Base-by-base conservation (phyloP, 2,329 filamentous ascomycete species). In the Tolypocladium guangdongense region DNA sequence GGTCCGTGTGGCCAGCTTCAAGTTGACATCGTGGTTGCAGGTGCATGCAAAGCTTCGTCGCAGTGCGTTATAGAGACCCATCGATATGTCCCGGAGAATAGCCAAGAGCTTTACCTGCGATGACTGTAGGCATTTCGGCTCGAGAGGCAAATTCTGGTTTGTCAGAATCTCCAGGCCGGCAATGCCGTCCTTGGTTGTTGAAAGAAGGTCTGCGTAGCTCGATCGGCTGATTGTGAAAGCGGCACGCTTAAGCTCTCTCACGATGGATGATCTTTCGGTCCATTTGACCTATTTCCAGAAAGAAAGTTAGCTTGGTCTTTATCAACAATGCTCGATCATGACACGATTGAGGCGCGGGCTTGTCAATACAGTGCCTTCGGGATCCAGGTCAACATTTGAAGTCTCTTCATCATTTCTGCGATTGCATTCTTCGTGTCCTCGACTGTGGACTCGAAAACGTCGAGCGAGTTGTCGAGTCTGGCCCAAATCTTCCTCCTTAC, bases 381-480 rank as follows among this genome's bases (percentile, higher is more conserved):
- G 38, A 22, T 4, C 11, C n/a, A 39, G 38, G 20, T 39, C n/a
- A 22, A 39, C n/a, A n/a, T n/a, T n/a, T n/a, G n/a, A n/a, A n/a
- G 38, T 12, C 38, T 33, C 1, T 49, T 2, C 47, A 52, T 57
- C 16, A 69, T 55, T 35, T 58, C 56, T 0, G 60, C 4, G 0
- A 68, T 55, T 0, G 62, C 60, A 0, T 54, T 56, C 22, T 56
- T 27, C 7, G 70, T 61, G 1, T 64, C 63, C 0, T 51, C 22
- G 3, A 67, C 33, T 0, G 55, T 60, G 0, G 60, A 37, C 32
- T 68, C 49, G 14, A 71, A 70, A 0, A 56, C 46, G 0, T 32
- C 22, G 5, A 55, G 57, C 0, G 60, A 56, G 24, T 60, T 51
- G 57, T 60, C 62, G 0, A 71, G 54, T 7, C 62, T 57, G 3